A percentile compares a stretch with the other conserved stretches of the same genome.
Conservation (phyloP, 345 rosid species). For the Noccaea bulbosa region DNA sequence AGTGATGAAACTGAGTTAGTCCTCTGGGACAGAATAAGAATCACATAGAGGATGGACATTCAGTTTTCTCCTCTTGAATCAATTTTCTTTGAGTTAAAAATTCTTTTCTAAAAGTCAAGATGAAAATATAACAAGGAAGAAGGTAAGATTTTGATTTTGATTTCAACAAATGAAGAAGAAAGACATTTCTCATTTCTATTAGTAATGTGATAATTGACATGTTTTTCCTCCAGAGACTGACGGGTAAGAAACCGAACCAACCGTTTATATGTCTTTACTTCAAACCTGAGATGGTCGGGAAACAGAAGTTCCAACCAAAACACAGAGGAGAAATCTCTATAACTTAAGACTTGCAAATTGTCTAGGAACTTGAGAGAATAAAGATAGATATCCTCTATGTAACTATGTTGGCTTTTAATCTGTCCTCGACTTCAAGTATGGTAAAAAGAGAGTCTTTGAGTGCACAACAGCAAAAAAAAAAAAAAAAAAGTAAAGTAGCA, state of each 20-base stretch:
- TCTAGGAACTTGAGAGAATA: not conserved
- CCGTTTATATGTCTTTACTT: slow-evolving; percentile 35
- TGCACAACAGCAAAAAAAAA: slow-evolving; percentile 31
- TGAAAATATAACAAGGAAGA: slow-evolving; percentile 12
- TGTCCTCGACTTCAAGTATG: slow-evolving; percentile 31
- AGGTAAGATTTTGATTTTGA: slow-evolving; percentile 29
- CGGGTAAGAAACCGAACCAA: slow-evolving; percentile 28
- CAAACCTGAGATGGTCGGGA: slow-evolving; percentile 31
- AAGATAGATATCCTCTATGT: slow-evolving; percentile 15
- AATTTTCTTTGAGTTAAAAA: too few relatives aligned
- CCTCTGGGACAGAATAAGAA: too few relatives aligned
- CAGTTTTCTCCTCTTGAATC: too few relatives aligned
- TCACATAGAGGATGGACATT: too few relatives aligned
- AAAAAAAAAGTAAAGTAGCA: not conserved
- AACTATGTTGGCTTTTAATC: slow-evolving; percentile 26
- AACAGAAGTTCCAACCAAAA: slow-evolving; percentile 14
- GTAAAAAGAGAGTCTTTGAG: slow-evolving; percentile 36
- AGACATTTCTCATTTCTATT: slow-evolving; percentile 18
- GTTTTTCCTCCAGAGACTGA: slow-evolving; percentile 25
- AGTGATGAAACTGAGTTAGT: too few relatives aligned
- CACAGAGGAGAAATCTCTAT: slow-evolving; percentile 9
- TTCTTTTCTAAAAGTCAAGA: not conserved
- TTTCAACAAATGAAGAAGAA: too few relatives aligned
- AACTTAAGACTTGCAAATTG: too few relatives aligned
- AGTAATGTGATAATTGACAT: slow-evolving; percentile 9